Percentiles rank a stretch among this genome's conserved stretches.
Conservation (phyloP, 2,329 filamentous ascomycete genomes). For the Aspergillus sp. region DNA sequence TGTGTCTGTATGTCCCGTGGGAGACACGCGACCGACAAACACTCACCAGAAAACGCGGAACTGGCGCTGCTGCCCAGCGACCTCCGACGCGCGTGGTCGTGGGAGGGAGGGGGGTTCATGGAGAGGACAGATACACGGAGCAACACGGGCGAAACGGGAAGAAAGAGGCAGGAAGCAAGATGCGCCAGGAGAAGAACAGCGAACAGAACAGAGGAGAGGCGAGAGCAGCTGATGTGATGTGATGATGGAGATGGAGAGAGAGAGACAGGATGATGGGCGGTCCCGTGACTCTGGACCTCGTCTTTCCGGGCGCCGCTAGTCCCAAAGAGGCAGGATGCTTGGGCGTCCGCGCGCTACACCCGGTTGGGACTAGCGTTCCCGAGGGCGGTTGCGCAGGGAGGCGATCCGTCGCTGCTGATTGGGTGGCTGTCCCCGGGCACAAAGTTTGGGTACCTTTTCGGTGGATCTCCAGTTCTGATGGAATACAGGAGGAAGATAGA, state of each 20-base stretch:
- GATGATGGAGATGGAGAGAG: conserved; percentile 21
- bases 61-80: conserved; percentile 38
- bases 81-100: conserved; percentile 33
- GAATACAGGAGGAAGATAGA: conserved; percentile 1
- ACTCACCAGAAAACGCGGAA: conserved; percentile 39
- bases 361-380: conserved; percentile 35
- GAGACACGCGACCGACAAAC: background rate
- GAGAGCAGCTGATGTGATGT: conserved; percentile 8
- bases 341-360: conserved; percentile 14
- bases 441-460: conserved; percentile 16
- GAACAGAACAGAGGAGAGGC: conserved; percentile 5
- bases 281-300: conserved; percentile 35
- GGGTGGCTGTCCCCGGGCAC: conserved; percentile 11
- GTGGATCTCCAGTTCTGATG: too few species aligned
- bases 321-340: conserved; percentile 22
- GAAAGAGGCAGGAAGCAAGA: conserved; percentile 2
- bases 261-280: conserved; percentile 21
- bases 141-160: too few species aligned
- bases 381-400: conserved; percentile 25
- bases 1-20: background rate
- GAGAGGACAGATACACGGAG: conserved; percentile 23
- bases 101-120: conserved; percentile 36
- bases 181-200: conserved; percentile 5
- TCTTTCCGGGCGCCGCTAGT: conserved; percentile 29
- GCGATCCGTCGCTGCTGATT: conserved; percentile 29